Conservation (phyloP, 345 rosid genomes). For the Cardamine occulta region DNA sequence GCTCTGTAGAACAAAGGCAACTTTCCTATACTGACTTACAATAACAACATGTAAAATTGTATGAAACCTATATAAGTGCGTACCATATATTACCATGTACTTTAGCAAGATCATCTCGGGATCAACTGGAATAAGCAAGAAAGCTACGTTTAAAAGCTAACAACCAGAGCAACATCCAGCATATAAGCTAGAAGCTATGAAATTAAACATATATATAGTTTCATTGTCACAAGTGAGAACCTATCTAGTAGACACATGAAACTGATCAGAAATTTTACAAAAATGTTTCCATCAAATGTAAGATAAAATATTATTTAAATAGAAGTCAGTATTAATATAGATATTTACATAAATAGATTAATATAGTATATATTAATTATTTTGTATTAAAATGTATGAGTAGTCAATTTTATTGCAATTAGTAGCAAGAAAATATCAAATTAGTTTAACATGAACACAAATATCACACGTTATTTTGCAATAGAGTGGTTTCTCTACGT, state of each 20-base stretch:
- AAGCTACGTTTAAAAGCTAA: too few relatives aligned
- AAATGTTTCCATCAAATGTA: not conserved
- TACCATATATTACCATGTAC: conserved; percentile 26
- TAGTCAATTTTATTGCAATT: too few relatives aligned
- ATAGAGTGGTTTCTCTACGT: too few relatives aligned
- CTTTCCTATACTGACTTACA: conserved; percentile 27
- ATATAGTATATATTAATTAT: not conserved
- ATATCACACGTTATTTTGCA: not conserved
- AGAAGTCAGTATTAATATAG: not conserved
- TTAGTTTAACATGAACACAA: not conserved
- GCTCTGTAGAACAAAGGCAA: conserved; percentile 13
- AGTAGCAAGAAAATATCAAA: not conserved
- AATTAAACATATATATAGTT: not conserved
- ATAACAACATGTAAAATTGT: conserved; percentile 6
- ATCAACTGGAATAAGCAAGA: too few relatives aligned
- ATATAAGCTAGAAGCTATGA: too few relatives aligned
- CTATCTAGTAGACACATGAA: not conserved
- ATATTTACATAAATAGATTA: not conserved
- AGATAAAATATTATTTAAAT: not conserved
- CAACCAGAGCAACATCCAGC: too few relatives aligned
- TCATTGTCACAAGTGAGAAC: not conserved
- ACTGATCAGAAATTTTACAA: not conserved
- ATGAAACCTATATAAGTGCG: conserved; percentile 20
- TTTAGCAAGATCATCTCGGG: conserved; percentile 10
- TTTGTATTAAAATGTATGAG: not conserved